Percentiles rank a stretch among this genome's conserved stretches.
These are phyloP conservation scores for Pelargonium cotyledonis DNA, from an alignment of 441 rosid species.

Conservation along the genomic window DNA sequence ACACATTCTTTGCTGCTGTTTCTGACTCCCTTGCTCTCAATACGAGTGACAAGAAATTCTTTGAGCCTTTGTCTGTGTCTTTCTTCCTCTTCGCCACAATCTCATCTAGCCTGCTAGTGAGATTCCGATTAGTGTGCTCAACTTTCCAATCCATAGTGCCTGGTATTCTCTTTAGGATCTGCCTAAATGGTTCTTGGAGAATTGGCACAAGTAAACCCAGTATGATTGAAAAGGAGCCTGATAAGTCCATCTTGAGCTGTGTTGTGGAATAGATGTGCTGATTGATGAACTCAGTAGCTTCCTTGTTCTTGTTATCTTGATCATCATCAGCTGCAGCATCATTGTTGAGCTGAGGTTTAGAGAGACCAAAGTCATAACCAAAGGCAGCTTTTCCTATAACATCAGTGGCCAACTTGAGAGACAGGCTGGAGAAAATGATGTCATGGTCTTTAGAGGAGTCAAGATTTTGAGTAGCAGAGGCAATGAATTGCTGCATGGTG, in stretches of 20 bases:
- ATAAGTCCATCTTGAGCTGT: conserved; percentile 88
- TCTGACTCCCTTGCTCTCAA: conserved; percentile 63
- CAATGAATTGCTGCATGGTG: conserved; percentile 64
- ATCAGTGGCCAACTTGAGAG: conserved; percentile 78
- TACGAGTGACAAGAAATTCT: conserved; percentile 62
- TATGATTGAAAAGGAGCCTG: conserved; percentile 78
- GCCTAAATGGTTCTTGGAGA: conserved; percentile 86
- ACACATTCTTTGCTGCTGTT: conserved; percentile 37
- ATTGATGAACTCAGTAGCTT: conserved; percentile 63
- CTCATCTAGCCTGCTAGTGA: conserved; percentile 58
- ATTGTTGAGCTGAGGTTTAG: conserved; percentile 30
- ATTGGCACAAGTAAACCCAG: conserved; percentile 68
- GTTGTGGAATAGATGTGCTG: conserved; percentile 91
- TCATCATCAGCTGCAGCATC: conserved; percentile 17
- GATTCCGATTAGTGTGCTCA: conserved; percentile 47
- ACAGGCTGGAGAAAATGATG: conserved; percentile 58
- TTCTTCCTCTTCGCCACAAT: conserved; percentile 63
- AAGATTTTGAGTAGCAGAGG: conserved; percentile 52
- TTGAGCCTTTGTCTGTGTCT: conserved; percentile 43
- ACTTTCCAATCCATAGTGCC: conserved; percentile 88
- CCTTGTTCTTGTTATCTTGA: conserved; percentile 23
- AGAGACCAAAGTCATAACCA: conserved; percentile 77
- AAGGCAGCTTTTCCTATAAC: conserved; percentile 93
- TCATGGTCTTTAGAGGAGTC: conserved; percentile 33
- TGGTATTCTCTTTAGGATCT: conserved; percentile 73